These are phyloP conservation scores for Entomortierella beljakovae DNA, from an alignment of 192 early-diverging fungal species.

Conservation along the genomic window DNA sequence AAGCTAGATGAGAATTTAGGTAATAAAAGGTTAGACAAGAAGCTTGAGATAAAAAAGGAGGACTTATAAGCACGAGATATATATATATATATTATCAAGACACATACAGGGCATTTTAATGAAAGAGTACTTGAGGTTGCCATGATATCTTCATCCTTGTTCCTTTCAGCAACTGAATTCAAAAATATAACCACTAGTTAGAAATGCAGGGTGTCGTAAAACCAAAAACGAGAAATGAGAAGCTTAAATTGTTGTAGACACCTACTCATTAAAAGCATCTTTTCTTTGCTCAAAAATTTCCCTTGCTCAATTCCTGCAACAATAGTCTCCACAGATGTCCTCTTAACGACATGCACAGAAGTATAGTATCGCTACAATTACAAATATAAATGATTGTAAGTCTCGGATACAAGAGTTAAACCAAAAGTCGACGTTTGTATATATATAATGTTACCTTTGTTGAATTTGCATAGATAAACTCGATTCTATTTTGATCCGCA, in stretches of 20 bases:
- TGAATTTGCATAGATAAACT: conserved; percentile 67
- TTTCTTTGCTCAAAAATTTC: conserved; percentile 57
- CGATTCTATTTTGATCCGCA: conserved; percentile 56
- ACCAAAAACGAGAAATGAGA: no score
- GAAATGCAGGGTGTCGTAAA: no score
- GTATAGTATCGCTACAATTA: conserved; percentile 58
- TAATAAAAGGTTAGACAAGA: neutral
- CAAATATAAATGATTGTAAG: neutral
- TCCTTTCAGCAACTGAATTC: conserved; percentile 39
- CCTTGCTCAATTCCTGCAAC: conserved; percentile 56
- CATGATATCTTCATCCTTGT: conserved; percentile 75
- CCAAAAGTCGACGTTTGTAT: neutral
- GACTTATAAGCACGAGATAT: neutral
- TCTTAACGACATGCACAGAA: conserved; percentile 57
- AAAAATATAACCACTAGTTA: neutral
- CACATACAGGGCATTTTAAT: conserved; percentile 79
- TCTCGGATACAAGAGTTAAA: neutral
- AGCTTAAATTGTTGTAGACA: neutral
- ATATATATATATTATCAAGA: neutral
- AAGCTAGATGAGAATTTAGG: conserved; percentile 42
- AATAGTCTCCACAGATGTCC: conserved; percentile 51
- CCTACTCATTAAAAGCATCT: conserved; percentile 59
- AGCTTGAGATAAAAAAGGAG: neutral
- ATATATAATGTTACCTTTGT: conserved; percentile 48
- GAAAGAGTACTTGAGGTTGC: conserved; percentile 72